Conservation (phyloP, 1,284 basidiomycete species). For the Ustilago nuda region DNA sequence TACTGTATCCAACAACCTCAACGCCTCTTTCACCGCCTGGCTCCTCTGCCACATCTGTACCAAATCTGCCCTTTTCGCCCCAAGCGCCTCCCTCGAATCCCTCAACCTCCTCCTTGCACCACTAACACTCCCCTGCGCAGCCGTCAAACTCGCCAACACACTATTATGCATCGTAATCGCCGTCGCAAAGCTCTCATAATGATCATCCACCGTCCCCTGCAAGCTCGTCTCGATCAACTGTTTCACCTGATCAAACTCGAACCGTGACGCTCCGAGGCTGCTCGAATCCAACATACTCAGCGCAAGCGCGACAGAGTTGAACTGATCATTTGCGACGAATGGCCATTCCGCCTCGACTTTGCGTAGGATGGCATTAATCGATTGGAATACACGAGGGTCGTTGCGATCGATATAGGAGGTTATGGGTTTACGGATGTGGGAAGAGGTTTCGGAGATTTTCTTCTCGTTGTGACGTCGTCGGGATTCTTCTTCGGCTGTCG, state of each 20-base stretch:
- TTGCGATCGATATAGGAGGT: slow-evolving; percentile 47
- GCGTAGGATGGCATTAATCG: slow-evolving; percentile 65
- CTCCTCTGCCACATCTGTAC: slow-evolving; percentile 68
- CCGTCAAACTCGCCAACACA: slow-evolving; percentile 54
- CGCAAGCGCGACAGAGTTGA: slow-evolving; percentile 64
- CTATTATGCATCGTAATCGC: slow-evolving; percentile 68
- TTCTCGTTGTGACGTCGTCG: slow-evolving; percentile 51
- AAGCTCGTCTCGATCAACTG: slow-evolving; percentile 58
- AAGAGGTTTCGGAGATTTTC: slow-evolving; percentile 53
- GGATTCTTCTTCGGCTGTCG: slow-evolving; percentile 61
- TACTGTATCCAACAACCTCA: slow-evolving; percentile 60
- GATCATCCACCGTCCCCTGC: slow-evolving; percentile 68
- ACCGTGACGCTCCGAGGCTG: slow-evolving; percentile 55
- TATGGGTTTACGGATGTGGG: slow-evolving; percentile 37
- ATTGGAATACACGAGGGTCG: slow-evolving; percentile 58
- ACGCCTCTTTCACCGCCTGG: slow-evolving; percentile 64
- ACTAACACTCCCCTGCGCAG: slow-evolving; percentile 60
- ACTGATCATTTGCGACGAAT: slow-evolving; percentile 64
- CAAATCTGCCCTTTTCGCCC: slow-evolving; percentile 64
- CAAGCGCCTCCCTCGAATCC: slow-evolving; percentile 65
- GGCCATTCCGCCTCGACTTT: slow-evolving; percentile 67
- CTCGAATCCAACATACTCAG: slow-evolving; percentile 65
- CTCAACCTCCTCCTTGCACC: slow-evolving; percentile 55
- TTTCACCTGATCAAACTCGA: slow-evolving; percentile 61
- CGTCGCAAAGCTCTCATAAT: slow-evolving; percentile 68